phyloP scores from a whole-genome alignment of 495 filamentous ascomycete species.

The Cairneyella variabilis region DNA sequence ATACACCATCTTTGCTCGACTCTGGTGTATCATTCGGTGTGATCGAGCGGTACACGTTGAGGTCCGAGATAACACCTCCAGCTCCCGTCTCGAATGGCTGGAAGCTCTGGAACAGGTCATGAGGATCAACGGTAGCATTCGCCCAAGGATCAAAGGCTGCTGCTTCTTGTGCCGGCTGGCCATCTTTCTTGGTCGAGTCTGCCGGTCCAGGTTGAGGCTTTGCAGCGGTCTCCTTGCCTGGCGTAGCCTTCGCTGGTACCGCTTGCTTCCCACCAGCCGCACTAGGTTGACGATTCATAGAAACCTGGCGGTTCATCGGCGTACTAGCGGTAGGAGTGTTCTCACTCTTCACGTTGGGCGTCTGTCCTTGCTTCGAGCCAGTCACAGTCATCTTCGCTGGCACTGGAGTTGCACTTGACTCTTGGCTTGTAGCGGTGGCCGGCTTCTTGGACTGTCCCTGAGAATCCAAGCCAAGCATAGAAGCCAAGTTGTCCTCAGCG shows the following conservation, averaged over 20 bases:
- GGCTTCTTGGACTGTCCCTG: slow-evolving; percentile 37
- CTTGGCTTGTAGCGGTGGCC: neutral
- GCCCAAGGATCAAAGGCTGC: slow-evolving; percentile 33
- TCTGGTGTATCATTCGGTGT: slow-evolving; percentile 55
- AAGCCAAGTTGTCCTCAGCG: slow-evolving; percentile 40
- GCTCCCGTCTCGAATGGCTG: slow-evolving; percentile 32
- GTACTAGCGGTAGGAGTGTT: slow-evolving; percentile 28
- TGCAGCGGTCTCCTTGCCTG: slow-evolving; percentile 12
- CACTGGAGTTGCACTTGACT: neutral
- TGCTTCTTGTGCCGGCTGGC: slow-evolving; percentile 4
- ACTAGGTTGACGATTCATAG: slow-evolving; percentile 45
- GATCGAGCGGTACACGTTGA: slow-evolving; percentile 41
- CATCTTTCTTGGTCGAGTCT: slow-evolving; percentile 9
- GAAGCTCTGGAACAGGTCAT: slow-evolving; percentile 36
- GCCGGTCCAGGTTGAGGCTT: slow-evolving; percentile 20
- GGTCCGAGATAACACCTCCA: slow-evolving; percentile 40
- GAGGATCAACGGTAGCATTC: slow-evolving; percentile 41
- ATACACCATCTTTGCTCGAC: slow-evolving; percentile 48
- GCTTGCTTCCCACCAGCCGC: slow-evolving; percentile 28
- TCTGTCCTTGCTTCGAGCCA: slow-evolving; percentile 39
- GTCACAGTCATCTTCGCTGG: slow-evolving; percentile 19
- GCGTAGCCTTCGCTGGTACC: slow-evolving; percentile 5
- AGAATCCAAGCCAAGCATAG: slow-evolving; percentile 40
- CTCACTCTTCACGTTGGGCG: slow-evolving; percentile 34
- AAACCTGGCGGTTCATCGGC: slow-evolving; percentile 43